Evolutionary conservation across 2,329 filamentous ascomycete genomes (phyloP).

Genomic region (Phyllosticta citriasiana): DNA sequence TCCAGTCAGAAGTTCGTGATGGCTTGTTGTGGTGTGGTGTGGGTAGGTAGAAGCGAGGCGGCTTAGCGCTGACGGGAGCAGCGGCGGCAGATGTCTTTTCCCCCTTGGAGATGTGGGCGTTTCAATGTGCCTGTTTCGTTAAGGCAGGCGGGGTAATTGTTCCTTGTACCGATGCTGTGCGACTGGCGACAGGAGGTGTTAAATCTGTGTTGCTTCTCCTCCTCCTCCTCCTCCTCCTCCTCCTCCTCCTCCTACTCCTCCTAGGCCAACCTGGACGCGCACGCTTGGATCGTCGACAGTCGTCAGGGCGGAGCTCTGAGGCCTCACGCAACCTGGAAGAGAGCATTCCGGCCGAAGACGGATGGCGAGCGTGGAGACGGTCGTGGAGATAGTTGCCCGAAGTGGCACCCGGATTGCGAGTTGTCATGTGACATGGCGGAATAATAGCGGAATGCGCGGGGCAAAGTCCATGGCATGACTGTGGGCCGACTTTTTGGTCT

Average conservation of each 20-base stretch:
- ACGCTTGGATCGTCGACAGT: background rate
- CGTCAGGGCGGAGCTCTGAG: too few relatives aligned
- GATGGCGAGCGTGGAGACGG: background rate
- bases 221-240: too few relatives aligned
- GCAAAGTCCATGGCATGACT: background rate
- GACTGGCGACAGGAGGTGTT: too few relatives aligned
- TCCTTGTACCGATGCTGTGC: background rate
- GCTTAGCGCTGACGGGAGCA: background rate
- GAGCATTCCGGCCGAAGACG: too few relatives aligned
- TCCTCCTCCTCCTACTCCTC: too few relatives aligned
- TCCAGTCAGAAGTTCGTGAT: too few relatives aligned
- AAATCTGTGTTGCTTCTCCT: too few relatives aligned
- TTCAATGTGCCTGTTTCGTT: background rate
- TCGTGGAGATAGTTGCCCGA: background rate
- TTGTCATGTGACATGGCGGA: too few relatives aligned
- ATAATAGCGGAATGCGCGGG: background rate
- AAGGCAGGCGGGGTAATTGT: background rate
- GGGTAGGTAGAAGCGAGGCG: background rate
- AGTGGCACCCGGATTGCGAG: background rate
- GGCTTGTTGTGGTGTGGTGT: too few relatives aligned
- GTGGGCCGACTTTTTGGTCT: background rate
- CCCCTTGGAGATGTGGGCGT: background rate
- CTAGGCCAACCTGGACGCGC: background rate
- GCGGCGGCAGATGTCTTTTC: background rate
- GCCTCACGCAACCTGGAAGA: too few relatives aligned